These are phyloP conservation scores for Verbena officinalis DNA, from an alignment of 257 asterid species.

Conservation along the genomic window DNA sequence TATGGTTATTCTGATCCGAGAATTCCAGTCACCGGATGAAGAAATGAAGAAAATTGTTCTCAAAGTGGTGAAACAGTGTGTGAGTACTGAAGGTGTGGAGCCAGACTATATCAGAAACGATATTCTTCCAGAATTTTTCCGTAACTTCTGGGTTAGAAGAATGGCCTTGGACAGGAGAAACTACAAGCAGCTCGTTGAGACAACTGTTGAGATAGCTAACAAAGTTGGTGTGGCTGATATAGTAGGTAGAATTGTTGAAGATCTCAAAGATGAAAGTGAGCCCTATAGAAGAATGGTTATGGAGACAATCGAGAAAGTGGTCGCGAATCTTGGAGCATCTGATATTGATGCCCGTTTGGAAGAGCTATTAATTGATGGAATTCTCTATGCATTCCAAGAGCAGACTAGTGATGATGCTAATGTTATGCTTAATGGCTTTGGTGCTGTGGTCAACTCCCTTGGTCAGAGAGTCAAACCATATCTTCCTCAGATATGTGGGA, in stretches of 20 bases:
- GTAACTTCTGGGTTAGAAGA: constrained; percentile 90
- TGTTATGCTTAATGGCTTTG: constrained; percentile 93
- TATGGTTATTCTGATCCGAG: constrained; percentile 85
- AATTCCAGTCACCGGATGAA: constrained; percentile 93
- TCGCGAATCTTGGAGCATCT: constrained; percentile 84
- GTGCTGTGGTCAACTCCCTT: constrained; percentile 91
- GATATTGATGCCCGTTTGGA: constrained; percentile 87
- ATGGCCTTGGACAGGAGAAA: constrained; percentile 94
- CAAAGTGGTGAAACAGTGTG: constrained; percentile 95
- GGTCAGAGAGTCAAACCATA: constrained; percentile 86
- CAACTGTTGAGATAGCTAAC: constrained; percentile 90
- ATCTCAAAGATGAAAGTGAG: constrained; percentile 88
- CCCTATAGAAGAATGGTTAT: constrained; percentile 94
- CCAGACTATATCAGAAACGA: constrained; percentile 77
- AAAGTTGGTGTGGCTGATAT: constrained; percentile 92
- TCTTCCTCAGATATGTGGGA: constrained; percentile 95
- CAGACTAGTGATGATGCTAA: constrained; percentile 96
- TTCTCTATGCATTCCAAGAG: constrained; percentile 89
- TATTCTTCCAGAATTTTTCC: constrained; percentile 90
- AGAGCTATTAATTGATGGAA: constrained; percentile 85
- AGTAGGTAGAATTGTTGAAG: constrained; percentile 88
- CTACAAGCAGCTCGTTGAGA: constrained; percentile 87
- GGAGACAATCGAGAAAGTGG: constrained; percentile 97
- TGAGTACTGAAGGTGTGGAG: constrained; percentile 95
- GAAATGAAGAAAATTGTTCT: constrained; percentile 95